A percentile compares a stretch with the other conserved stretches of the same genome.
Conservation (phyloP, 352 stramenopile species). For the Globisporangium sylvaticum region DNA sequence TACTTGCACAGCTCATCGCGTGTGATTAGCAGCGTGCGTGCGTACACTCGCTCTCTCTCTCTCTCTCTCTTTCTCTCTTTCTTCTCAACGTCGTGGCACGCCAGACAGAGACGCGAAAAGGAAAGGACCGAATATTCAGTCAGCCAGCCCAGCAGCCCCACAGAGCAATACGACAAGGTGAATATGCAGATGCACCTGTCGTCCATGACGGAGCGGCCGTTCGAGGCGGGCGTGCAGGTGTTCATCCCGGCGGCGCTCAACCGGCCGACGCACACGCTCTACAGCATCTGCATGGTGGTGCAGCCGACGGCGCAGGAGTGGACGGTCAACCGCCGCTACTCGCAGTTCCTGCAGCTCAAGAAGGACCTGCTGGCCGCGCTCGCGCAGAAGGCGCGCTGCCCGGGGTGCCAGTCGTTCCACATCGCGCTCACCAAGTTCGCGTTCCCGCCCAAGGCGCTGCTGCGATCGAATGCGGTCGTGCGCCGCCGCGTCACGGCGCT, state of each 20-base stretch:
- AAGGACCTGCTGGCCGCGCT: slow-evolving; percentile 61
- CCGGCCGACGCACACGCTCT: slow-evolving; percentile 77
- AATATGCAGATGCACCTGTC: slow-evolving; percentile 5
- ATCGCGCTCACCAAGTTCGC: slow-evolving; percentile 52
- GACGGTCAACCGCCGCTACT: slow-evolving; percentile 85
- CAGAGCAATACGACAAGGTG: neutral
- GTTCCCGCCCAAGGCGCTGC: slow-evolving; percentile 64
- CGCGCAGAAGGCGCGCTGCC: slow-evolving; percentile 35
- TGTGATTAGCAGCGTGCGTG: neutral
- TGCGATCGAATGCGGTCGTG: slow-evolving; percentile 73
- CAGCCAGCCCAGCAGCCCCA: neutral
- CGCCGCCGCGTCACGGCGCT: slow-evolving; percentile 58
- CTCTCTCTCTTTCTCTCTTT: neutral
- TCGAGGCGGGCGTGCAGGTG: slow-evolving; percentile 58
- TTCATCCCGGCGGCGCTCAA: slow-evolving; percentile 83
- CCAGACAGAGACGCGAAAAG: neutral
- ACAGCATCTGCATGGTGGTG: slow-evolving; percentile 80
- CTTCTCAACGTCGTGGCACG: neutral
- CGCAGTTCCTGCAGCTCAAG: slow-evolving; percentile 78
- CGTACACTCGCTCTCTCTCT: neutral
- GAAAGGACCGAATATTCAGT: neutral
- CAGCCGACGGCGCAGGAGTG: slow-evolving; percentile 77
- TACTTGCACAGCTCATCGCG: neutral
- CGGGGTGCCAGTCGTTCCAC: slow-evolving; percentile 63
- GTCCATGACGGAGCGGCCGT: slow-evolving; percentile 11